Conservation (phyloP, 768 basidiomycete genomes). For the Chiua virens region DNA sequence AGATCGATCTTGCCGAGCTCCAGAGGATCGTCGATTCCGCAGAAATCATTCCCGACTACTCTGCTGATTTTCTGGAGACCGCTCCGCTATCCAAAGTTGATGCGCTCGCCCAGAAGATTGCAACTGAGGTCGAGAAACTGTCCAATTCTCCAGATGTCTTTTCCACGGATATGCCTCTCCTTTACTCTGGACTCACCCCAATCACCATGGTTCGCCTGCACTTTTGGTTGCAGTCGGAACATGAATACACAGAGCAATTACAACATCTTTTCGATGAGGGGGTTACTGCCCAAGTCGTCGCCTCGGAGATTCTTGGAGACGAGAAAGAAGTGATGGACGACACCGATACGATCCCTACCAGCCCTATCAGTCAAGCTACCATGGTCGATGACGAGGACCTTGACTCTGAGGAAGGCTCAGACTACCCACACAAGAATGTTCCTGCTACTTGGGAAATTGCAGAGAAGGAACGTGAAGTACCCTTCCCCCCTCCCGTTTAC, state of each 20-base stretch:
- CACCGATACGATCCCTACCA: background rate
- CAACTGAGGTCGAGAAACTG: slow-evolving; percentile 32
- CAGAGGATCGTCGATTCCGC: slow-evolving; percentile 23
- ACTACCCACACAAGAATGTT: background rate
- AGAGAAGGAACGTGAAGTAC: background rate
- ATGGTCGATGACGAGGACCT: slow-evolving; percentile 19
- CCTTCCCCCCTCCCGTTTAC: background rate
- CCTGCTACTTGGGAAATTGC: too few relatives aligned
- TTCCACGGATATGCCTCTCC: slow-evolving; percentile 31
- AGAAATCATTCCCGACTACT: slow-evolving; percentile 15
- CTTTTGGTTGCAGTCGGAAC: slow-evolving; percentile 35
- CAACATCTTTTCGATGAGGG: slow-evolving; percentile 32
- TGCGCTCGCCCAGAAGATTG: slow-evolving; percentile 32
- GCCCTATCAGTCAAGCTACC: slow-evolving; percentile 14
- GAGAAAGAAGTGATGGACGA: slow-evolving; percentile 19
- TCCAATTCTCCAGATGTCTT: slow-evolving; percentile 28
- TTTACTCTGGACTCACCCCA: slow-evolving; percentile 33
- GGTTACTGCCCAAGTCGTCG: slow-evolving; percentile 27
- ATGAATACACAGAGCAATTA: slow-evolving; percentile 32
- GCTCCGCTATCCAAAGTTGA: slow-evolving; percentile 15
- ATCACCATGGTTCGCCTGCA: slow-evolving; percentile 30
- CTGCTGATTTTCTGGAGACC: slow-evolving; percentile 3
- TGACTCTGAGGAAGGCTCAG: slow-evolving; percentile 5
- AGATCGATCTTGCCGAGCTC: slow-evolving; percentile 28
- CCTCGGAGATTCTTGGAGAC: slow-evolving; percentile 27